Evolutionary conservation across 129 eudicot genomes (phyloP), one percentile per base, ranked within the genome.

Genomic region (Flaveria brownii): DNA sequence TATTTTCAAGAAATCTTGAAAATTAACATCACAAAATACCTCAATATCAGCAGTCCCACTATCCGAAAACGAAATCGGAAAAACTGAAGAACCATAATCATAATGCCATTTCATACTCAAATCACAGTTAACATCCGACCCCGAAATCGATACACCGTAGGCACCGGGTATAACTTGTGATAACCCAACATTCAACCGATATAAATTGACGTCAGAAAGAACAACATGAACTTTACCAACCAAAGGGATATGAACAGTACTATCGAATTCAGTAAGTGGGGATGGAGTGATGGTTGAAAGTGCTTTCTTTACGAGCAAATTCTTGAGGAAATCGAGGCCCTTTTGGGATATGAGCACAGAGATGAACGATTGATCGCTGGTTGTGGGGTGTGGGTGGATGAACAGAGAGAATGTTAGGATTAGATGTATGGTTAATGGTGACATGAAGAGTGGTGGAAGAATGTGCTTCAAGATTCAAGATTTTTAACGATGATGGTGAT

Each of bases 261-360:
- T 59, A 2, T 78, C 84, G 36, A 86, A 81, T 30, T 57, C 23
- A 33, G 85, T 72, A 42, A 88, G 43, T 33, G 80, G 63, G 22
- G 87, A 79, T 9, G 88, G 86, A 1, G 88, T 82, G 50, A 88
- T 76, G 20, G 83, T 46, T 55, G 90, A 77, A 17, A 88, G 56
- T 6, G 93, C 85, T 74, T 84, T 74, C 43, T 76, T 64, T 4
- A 84, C 36, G 36, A 88, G 82, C 67, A 83, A 61, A 61, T 88
- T 78, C 69, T 84, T 88, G 78, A 74, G 59, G 72, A 88, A 88
- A 77, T 84, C 56, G 68, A 88, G 88, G 61, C 93, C 93, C 45
- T 33, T 79, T 80, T 82, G 84, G 84, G 90, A 71, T 47, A 88
- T 82, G 56, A 88, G 85, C 4, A 84, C 45, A 17, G 90, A 84